Evolutionary conservation across 2,329 filamentous ascomycete genomes (phyloP).

Genomic region (Claviceps fusiformis): DNA sequence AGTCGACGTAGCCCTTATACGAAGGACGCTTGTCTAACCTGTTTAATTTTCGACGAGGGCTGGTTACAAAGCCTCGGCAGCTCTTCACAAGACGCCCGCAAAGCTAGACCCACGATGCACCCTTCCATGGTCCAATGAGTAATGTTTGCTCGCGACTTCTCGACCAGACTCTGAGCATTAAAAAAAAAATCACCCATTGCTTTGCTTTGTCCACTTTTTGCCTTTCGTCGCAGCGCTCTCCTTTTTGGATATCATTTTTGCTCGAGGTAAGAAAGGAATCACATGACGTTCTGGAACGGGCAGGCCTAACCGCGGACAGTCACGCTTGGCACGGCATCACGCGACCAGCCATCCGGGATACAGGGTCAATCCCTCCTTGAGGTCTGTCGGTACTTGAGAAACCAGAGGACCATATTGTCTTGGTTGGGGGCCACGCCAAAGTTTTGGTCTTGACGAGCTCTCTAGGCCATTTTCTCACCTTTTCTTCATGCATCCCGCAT

Average conservation of each 20-base stretch:
- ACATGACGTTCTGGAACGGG: conserved; percentile 5
- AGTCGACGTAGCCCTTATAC: background rate
- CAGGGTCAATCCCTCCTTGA: conserved; percentile 2
- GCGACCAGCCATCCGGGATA: conserved; percentile 9
- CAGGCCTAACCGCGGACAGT: background rate
- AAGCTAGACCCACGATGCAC: conserved; percentile 1
- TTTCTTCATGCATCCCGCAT: background rate
- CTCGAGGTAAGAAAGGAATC: background rate
- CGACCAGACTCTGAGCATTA: background rate
- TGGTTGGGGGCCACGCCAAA: background rate
- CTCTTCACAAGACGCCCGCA: background rate
- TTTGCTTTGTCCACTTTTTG: background rate
- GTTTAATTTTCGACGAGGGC: background rate
- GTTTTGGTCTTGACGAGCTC: background rate
- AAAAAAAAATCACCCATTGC: background rate
- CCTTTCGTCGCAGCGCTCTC: background rate
- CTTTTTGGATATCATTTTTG: background rate
- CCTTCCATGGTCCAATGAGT: background rate
- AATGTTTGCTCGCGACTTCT: background rate
- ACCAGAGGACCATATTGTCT: background rate
- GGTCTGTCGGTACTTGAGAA: conserved; percentile 1
- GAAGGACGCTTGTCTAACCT: background rate
- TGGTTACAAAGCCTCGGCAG: background rate
- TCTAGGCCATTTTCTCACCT: background rate
- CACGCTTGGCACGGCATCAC: conserved; percentile 7